A percentile compares a stretch with the other conserved stretches of the same genome.
Conservation (phyloP, 148 eudicot genomes). For the Bassia scoparia region DNA sequence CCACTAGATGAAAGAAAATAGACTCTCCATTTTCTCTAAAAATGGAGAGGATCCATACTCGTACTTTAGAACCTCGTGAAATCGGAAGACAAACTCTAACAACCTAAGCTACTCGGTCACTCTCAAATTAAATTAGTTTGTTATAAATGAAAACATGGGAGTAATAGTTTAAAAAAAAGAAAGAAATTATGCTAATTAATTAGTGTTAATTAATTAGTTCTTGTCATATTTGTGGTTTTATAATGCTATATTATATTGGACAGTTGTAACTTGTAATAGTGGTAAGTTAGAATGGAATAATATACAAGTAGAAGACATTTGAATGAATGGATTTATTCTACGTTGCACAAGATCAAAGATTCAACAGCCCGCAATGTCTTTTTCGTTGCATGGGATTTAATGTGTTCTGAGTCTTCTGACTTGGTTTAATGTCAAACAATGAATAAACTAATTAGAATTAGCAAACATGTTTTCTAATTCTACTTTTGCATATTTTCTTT, state of each 20-base stretch:
- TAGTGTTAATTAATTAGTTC: neutral
- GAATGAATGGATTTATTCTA: neutral
- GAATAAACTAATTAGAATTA: neutral
- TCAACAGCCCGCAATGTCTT: neutral
- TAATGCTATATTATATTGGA: neutral
- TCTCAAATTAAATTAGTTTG: no score
- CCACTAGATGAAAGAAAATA: no score
- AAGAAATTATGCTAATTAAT: neutral
- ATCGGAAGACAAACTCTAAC: no score
- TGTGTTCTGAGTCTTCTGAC: constrained; percentile 10
- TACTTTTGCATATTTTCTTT: no score
- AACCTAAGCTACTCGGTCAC: no score
- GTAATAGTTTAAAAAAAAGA: no score
- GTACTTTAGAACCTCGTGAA: no score
- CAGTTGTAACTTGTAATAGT: constrained; percentile 4
- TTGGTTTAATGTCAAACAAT: constrained; percentile 9
- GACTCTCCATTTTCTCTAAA: no score
- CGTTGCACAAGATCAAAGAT: neutral
- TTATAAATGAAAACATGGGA: no score
- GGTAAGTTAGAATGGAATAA: constrained; percentile 9
- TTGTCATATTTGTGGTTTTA: neutral
- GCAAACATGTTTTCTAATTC: no score
- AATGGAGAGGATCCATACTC: no score
- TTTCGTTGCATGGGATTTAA: neutral
- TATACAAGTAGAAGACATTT: no score